Evolutionary conservation across 768 basidiomycete species (phyloP), one percentile per base, ranked within the genome.

Genomic region (Serendipita vermifera): DNA sequence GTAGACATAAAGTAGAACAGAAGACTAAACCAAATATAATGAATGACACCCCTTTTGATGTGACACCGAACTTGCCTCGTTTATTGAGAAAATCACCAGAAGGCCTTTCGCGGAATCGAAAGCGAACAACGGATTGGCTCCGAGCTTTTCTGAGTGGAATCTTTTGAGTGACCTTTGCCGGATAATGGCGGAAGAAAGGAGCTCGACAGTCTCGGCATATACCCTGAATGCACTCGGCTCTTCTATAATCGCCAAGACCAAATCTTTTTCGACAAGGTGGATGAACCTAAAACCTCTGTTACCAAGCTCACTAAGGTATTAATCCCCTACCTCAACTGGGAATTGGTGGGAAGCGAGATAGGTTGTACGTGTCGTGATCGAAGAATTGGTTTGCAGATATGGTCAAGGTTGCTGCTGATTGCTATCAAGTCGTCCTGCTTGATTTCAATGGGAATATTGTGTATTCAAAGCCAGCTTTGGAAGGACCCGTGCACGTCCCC

Each of bases 91-190:
- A 13, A 60, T 43, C 0, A 72, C 72, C 17, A 82, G 60, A 64
- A 76, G 71, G 2, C 74, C 71, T 59, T 72, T 77, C 7, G 67
- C 63, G 60, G 81, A 79, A 41, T 82, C 78, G 57, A 73, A 79
- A 0, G 79, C 70, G 3, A 80, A 54, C 5, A 75, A n/a, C 41
- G 71, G 68, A 4, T 73, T 67, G 2, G 68, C 63, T 0, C 76
- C 78, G 11, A 79, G 69, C 61, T 74, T 78, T 57, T 75, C 72
- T 4, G 69, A 70, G 55, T 71, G 68, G 13, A 80, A 62, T 0
- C 17, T 31, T 51, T 73, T 73, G 32, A 67, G 17, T 17, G 15
- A 17, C 15, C 62, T 56, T 2, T 58, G 35, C 3, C 62, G 61
- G 0, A 32, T 14, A 7, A 78, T 61, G 0, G 72, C 68, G 7